Conservation (phyloP, 495 filamentous ascomycete genomes). For the Schizothecium vesticola region DNA sequence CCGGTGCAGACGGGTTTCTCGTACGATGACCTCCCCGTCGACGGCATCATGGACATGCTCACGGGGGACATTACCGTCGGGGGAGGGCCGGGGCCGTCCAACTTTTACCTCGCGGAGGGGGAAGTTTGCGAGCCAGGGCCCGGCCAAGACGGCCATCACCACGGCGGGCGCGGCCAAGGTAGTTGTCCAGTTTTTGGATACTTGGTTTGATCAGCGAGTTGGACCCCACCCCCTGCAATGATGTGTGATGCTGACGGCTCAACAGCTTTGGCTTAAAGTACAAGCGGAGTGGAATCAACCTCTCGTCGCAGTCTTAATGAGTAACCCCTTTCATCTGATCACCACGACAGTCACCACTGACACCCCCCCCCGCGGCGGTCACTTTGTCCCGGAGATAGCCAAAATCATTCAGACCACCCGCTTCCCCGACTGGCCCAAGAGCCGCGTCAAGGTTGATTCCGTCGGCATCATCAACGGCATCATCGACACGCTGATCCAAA, state of each 20-base stretch:
- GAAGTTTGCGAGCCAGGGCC: slow-evolving; percentile 51
- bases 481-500: slow-evolving; percentile 62
- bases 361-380: slow-evolving; percentile 40
- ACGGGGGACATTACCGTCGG: not conserved
- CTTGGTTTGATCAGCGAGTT: not conserved
- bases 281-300: slow-evolving; percentile 6
- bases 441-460: slow-evolving; percentile 48
- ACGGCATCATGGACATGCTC: not conserved
- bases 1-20: slow-evolving; percentile 11
- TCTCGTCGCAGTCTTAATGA: slow-evolving; percentile 18
- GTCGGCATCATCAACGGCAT: slow-evolving; percentile 65
- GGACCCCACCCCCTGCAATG: too few species aligned
- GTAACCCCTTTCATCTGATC: not conserved
- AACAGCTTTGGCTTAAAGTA: not conserved
- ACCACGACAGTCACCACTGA: not conserved
- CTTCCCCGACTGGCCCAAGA: slow-evolving; percentile 31
- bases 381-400: slow-evolving; percentile 51
- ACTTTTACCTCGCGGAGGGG: slow-evolving; percentile 41
- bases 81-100: not conserved
- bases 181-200: slow-evolving; percentile 54
- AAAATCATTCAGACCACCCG: slow-evolving; percentile 45
- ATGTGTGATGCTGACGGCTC: not conserved
- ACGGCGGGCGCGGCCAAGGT: slow-evolving; percentile 55
- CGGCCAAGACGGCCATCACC: slow-evolving; percentile 51
- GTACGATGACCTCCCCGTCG: slow-evolving; percentile 21